A percentile compares a stretch with the other conserved stretches of the same genome.
These are phyloP conservation scores for Aspergillus sp. DNA, from an alignment of 2,329 filamentous ascomycete species.

Conservation along the genomic window DNA sequence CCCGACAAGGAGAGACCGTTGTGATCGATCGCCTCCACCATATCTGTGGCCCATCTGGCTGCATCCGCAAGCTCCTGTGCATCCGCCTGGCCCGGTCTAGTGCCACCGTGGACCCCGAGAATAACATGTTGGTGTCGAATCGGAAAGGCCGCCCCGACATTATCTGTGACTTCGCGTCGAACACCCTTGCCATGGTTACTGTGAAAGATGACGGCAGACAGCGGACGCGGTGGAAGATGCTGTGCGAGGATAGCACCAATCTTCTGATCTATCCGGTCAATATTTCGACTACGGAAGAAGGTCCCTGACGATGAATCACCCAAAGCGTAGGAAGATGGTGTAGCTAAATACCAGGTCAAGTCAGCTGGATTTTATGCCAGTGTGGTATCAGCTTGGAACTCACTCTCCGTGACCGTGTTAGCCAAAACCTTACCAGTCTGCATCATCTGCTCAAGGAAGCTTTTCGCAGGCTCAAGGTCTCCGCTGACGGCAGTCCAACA, in stretches of 20 bases:
- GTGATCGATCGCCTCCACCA: not conserved
- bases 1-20: not conserved
- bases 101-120: not conserved
- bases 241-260: conserved; percentile 8
- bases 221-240: conserved; percentile 8
- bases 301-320: conserved; percentile 11
- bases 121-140: not conserved
- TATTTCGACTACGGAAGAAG: conserved; percentile 14
- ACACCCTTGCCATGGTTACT: conserved; percentile 12
- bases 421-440: not conserved
- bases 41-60: not conserved
- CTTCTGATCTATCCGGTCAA: conserved; percentile 4
- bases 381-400: conserved; percentile 2
- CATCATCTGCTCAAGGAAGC: conserved; percentile 10
- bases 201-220: conserved; percentile 12
- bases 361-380: conserved; percentile 7
- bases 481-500: conserved; percentile 4
- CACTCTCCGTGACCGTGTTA: conserved; percentile 8
- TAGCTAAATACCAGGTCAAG: conserved; percentile 11
- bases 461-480: not conserved
- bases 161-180: conserved; percentile 2
- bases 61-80: not conserved
- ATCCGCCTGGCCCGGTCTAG: not conserved
- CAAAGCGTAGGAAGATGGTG: conserved; percentile 11
- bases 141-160: not conserved